Percentiles rank a stretch among this genome's conserved stretches.
Evolutionary conservation across 1,284 basidiomycete genomes (phyloP).

Genomic region (Amylostereum areolatum): DNA sequence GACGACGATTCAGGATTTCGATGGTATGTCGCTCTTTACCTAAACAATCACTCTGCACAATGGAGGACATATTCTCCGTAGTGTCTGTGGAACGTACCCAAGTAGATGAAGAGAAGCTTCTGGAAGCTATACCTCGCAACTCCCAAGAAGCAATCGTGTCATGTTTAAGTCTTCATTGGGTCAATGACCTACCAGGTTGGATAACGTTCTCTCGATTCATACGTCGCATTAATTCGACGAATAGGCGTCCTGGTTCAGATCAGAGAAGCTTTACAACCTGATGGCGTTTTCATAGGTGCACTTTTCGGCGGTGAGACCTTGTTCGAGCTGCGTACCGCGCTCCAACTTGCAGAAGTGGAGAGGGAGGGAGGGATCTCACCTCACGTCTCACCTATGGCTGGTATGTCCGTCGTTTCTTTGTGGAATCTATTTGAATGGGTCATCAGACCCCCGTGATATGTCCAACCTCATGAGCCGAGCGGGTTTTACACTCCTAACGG

Average conservation of each 20-base stretch:
- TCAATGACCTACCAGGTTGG: constrained; percentile 92
- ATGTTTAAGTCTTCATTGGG: constrained; percentile 92
- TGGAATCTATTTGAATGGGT: neutral
- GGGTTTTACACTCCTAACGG: constrained; percentile 90
- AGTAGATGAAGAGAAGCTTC: constrained; percentile 74
- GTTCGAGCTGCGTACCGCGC: constrained; percentile 85
- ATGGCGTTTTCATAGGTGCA: constrained; percentile 92
- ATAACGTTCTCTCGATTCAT: constrained; percentile 2
- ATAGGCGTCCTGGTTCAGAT: constrained; percentile 88
- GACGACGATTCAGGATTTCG: constrained; percentile 73
- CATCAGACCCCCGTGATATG: constrained; percentile 79
- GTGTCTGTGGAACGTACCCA: constrained; percentile 69
- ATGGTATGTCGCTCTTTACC: constrained; percentile 41
- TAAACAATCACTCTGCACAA: neutral
- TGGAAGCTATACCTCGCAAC: constrained; percentile 57
- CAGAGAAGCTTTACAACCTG: constrained; percentile 79
- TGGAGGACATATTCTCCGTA: constrained; percentile 23
- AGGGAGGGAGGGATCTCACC: constrained; percentile 95
- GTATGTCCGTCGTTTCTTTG: constrained; percentile 34
- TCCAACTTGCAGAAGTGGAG: constrained; percentile 94
- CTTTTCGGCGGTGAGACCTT: constrained; percentile 96
- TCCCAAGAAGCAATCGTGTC: constrained; percentile 92
- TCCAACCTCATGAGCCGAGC: constrained; percentile 90
- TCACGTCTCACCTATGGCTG: constrained; percentile 95
- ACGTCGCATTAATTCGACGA: neutral